These are phyloP conservation scores for Neltuma alba DNA, from an alignment of 306 rosid genomes.

Conservation along the genomic window DNA sequence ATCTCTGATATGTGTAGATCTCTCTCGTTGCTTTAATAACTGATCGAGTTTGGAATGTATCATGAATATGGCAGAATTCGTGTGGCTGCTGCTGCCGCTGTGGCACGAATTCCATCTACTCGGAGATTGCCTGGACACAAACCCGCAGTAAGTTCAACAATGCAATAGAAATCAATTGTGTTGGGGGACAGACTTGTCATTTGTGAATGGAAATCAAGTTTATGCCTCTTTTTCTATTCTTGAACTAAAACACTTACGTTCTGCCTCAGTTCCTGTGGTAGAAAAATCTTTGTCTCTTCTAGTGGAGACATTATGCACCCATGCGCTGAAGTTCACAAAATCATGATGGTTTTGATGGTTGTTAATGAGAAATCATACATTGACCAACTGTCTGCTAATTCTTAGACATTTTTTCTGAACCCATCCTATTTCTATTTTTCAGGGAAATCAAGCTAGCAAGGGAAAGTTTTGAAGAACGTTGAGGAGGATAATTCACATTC, in stretches of 20 bases:
- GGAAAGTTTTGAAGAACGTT: conserved; percentile 39
- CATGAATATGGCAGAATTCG: conserved; percentile 69
- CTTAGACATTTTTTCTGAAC: conserved; percentile 8
- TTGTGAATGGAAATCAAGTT: background rate
- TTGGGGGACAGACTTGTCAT: background rate
- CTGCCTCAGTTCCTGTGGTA: background rate
- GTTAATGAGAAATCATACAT: background rate
- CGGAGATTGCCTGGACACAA: conserved; percentile 66
- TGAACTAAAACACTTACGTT: background rate
- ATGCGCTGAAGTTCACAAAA: background rate
- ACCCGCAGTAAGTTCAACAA: conserved; percentile 42
- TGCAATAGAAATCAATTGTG: conserved; percentile 18
- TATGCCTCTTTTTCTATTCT: background rate
- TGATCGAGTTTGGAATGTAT: conserved; percentile 28
- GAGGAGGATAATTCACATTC: conserved; percentile 38
- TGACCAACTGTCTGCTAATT: conserved; percentile 4
- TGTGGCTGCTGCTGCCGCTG: conserved; percentile 95
- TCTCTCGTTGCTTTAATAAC: background rate
- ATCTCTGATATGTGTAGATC: background rate
- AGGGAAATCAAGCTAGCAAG: conserved; percentile 61
- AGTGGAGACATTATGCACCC: background rate
- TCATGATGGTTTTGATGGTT: background rate
- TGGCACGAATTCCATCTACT: conserved; percentile 83
- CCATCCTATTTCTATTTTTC: conserved; percentile 34
- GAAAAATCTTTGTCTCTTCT: background rate